Conservation (phyloP, 768 basidiomycete genomes). For the Neoboletus brunneissimus region DNA sequence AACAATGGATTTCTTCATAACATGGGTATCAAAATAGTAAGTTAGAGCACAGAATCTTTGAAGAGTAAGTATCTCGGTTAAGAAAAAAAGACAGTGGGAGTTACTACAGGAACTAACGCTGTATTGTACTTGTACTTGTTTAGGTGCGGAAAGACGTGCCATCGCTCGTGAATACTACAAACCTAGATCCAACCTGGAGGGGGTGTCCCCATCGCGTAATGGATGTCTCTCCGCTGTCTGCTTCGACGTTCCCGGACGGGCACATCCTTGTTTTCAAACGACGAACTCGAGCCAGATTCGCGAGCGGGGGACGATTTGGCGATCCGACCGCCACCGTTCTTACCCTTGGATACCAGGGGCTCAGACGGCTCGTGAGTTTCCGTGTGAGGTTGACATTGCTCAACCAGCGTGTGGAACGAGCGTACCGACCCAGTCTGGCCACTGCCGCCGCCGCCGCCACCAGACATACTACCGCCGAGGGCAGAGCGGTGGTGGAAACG, state of each 20-base stretch:
- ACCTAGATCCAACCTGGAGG: conserved; percentile 51
- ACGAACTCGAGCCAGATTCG: conserved; percentile 8
- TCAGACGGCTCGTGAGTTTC: conserved; percentile 12
- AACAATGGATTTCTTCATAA: conserved; percentile 9
- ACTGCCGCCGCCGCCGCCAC: background rate
- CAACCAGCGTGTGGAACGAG: conserved; percentile 60
- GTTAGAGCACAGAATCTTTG: background rate
- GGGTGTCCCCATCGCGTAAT: conserved; percentile 14
- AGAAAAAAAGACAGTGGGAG: background rate
- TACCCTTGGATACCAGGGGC: background rate
- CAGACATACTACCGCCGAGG: conserved; percentile 9
- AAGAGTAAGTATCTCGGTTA: background rate
- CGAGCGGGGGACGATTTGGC: background rate
- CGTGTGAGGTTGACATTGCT: conserved; percentile 41
- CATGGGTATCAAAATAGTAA: background rate
- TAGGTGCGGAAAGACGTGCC: background rate
- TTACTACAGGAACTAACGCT: background rate
- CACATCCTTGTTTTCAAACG: conserved; percentile 13
- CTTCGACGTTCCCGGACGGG: conserved; percentile 12
- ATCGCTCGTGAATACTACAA: background rate
- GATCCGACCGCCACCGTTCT: background rate
- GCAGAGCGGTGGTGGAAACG: conserved; percentile 45
- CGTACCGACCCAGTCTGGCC: conserved; percentile 55
- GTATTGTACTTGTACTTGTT: background rate
- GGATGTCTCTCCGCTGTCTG: conserved; percentile 2